phyloP scores from a whole-genome alignment of 768 basidiomycete species.

The Lactifluus piperatus region DNA sequence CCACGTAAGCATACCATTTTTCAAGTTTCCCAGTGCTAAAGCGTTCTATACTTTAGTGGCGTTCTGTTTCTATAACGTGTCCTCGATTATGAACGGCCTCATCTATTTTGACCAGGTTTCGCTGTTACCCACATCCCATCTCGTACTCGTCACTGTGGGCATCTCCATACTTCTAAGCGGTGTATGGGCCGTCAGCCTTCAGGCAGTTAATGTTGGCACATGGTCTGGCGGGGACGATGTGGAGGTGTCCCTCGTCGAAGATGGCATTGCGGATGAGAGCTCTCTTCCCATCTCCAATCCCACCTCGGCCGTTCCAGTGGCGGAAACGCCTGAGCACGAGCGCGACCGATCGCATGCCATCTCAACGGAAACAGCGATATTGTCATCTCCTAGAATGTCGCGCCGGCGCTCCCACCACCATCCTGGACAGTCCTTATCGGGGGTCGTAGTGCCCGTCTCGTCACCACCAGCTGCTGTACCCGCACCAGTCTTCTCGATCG shows the following conservation, averaged over 20 bases:
- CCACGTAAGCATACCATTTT: constrained; percentile 45
- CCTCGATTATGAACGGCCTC: constrained; percentile 83
- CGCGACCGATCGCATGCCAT: neutral
- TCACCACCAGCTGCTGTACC: constrained; percentile 16
- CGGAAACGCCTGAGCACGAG: constrained; percentile 8
- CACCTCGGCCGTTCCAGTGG: neutral
- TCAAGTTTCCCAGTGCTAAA: neutral
- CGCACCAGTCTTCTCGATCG: constrained; percentile 57
- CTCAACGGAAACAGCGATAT: constrained; percentile 1
- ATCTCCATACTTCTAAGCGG: constrained; percentile 73
- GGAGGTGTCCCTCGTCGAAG: constrained; percentile 4
- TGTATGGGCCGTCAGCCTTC: constrained; percentile 84
- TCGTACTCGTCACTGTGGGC: constrained; percentile 68
- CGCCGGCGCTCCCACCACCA: constrained; percentile 11
- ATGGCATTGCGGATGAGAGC: neutral
- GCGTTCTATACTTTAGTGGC: constrained; percentile 42
- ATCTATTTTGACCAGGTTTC: constrained; percentile 85
- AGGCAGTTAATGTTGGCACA: constrained; percentile 41
- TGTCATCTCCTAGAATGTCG: neutral
- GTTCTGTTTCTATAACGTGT: constrained; percentile 92
- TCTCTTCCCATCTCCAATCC: neutral
- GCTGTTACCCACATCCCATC: constrained; percentile 56
- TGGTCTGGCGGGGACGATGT: constrained; percentile 35
- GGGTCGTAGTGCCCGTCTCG: constrained; percentile 6
- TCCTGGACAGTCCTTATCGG: constrained; percentile 7